Base-by-base conservation (phyloP, 345 rosid species). In the Noccaea bulbosa region DNA sequence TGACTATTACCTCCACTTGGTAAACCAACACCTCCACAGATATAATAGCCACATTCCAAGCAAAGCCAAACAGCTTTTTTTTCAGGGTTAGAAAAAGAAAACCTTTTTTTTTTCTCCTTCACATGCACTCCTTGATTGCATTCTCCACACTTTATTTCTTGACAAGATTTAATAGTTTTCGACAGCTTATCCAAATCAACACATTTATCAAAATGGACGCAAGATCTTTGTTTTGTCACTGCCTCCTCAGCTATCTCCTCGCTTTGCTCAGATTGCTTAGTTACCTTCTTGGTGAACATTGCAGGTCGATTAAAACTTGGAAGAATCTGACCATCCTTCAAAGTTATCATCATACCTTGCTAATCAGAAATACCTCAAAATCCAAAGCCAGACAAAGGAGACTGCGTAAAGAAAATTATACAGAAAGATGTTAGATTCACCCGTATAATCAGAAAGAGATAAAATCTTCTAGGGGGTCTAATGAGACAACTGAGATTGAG, bases 11-110 rank as follows among this genome's bases (percentile, higher is more conserved):
- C 35, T 50, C 81, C 81, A 46, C 84, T 87, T 15, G 99, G 99
- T 46, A 91, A 81, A 33, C 98, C 96, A 78, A 85, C 81, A 53
- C 91, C 96, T 32, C 89, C 98, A 80, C 99, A 94, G 5, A 79
- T 78, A 80, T 72, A 88, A 80, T 85, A 87, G 48, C 96, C 98
- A 78, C 99, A 94, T 51, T 81, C 85, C 84, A 94, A 87, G 71
- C 99, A 94, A 76, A 91, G 70, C 99, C 99, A 94, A 38, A 84
- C 77, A 53, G 91, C 93, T 77, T 81, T 90, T 0, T 71, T 70
- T 15, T 84, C 79, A 3, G 87, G 65, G 35, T 80, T 85, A 30
- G 32, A 62, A 10, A 74, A 82, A 62, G 78, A 67, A 39, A 75
- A 40, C 3, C 74, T 84, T 38, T 85, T 84, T 38, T 85, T 84